Base-by-base conservation (phyloP, 1,139 yeast species). In the Debaryomyces fabryi region DNA sequence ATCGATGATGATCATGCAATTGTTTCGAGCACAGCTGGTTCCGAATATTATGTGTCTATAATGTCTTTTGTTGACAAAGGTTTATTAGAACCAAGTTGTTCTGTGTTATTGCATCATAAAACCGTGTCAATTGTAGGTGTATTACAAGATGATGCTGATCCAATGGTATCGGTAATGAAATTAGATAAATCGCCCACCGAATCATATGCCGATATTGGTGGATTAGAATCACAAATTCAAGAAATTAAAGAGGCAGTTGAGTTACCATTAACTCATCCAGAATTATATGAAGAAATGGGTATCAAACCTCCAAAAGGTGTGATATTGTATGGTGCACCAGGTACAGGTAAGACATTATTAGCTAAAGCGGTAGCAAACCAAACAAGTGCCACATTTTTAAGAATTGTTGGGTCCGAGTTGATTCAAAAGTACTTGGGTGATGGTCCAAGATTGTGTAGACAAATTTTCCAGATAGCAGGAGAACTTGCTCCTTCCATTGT, bases 301-400 rank as follows among this genome's bases (percentile, higher is more conserved):
- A 93, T 95, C 65, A 91, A 92, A 63, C 99, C 99, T 7, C 99
- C 99, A 45, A 93, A 93, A 74, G 99, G 99, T 71, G 99, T 95
- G 48, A 92, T 95, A 59, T 78, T 95, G 52, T 95, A 95, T 65
- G 99, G 99, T 59, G 96, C 98, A 0, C 99, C 99, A 30, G 99
- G 99, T 68, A 95, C 99, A 0, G 99, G 99, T 64, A 95, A 95
- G 69, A 95, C 99, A 0, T 74, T 95, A 56, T 78, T 95, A 59
- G 99, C 98, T 16, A 95, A 93, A 69, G 99, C 99, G 0, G 99
- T 95, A 46, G 99, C 99, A 6, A 93, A 93, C 68, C 97, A 92
- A 63, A 93, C 99, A 0, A 86, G 96, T 54, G 99, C 99, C 6
- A 91, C 98, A 1, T 95, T 95, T 63, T 78, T 95, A 63, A 84